Percentiles rank a stretch among this genome's conserved stretches.
Conservation (phyloP, 1,284 basidiomycete species). For the Sporisorium graminicola region DNA sequence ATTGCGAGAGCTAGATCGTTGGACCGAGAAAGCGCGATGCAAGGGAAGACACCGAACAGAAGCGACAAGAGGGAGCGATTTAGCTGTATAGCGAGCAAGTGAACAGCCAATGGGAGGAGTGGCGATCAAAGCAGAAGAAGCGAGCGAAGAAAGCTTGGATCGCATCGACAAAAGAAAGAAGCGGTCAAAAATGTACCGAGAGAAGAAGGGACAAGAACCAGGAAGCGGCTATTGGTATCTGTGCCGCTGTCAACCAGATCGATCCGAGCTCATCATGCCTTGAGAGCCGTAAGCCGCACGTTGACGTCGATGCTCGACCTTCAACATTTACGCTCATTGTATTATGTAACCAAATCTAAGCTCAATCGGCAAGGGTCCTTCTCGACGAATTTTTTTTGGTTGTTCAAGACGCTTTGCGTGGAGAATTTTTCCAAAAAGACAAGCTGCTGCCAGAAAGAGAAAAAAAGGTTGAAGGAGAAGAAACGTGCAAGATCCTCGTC, state of each 20-base stretch:
- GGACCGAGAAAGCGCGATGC: constrained; percentile 5
- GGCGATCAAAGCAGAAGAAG: neutral
- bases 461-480: constrained; percentile 7
- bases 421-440: constrained; percentile 2
- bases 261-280: neutral
- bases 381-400: constrained; percentile 8
- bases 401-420: neutral
- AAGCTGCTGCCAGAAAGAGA: neutral
- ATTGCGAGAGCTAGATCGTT: constrained; percentile 14
- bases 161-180: constrained; percentile 23
- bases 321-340: too few relatives aligned
- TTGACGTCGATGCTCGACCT: constrained; percentile 20
- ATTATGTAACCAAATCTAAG: constrained; percentile 6
- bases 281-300: constrained; percentile 6
- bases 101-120: neutral
- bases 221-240: neutral
- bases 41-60: neutral
- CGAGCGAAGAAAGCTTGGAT: constrained; percentile 5
- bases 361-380: constrained; percentile 1
- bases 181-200: neutral
- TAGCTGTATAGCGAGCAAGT: neutral
- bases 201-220: neutral
- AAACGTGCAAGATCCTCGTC: constrained; percentile 8
- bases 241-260: neutral
- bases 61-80: neutral